phyloP scores from a whole-genome alignment of 140 eudicot species.

The Ambrosia hybrid region DNA sequence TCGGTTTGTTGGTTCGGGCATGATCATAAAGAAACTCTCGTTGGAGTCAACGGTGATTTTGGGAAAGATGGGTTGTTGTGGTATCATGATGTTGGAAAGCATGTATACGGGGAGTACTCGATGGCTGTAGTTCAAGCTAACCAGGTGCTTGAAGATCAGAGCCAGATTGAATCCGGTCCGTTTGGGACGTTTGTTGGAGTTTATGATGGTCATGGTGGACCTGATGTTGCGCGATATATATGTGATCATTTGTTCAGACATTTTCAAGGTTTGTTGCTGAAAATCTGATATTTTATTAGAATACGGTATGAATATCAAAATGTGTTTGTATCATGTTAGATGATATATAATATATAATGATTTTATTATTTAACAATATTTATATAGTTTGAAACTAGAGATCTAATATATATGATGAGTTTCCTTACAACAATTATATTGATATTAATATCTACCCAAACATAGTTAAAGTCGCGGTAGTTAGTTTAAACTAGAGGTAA shows the following conservation, averaged over 20 bases:
- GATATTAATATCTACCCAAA: background rate
- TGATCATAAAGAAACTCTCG: conserved; percentile 22
- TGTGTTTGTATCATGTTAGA: background rate
- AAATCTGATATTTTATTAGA: background rate
- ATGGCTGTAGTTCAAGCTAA: conserved; percentile 84
- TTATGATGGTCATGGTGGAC: conserved; percentile 92
- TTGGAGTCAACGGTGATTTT: conserved; percentile 28
- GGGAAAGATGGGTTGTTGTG: conserved; percentile 62
- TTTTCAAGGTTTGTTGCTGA: conserved; percentile 52
- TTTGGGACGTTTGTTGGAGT: conserved; percentile 81
- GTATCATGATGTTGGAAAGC: conserved; percentile 59
- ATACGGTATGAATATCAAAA: background rate
- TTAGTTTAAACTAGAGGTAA: background rate
- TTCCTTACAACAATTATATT: background rate
- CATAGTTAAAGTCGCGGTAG: background rate
- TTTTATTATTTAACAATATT: background rate
- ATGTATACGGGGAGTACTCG: conserved; percentile 66
- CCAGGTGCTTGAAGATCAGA: conserved; percentile 67
- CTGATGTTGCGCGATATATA: conserved; percentile 64
- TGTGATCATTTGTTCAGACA: conserved; percentile 50
- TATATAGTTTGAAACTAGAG: background rate
- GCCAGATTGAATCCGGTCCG: conserved; percentile 78
- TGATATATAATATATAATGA: background rate
- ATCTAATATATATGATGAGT: background rate
- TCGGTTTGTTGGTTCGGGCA: conserved; percentile 54